Evolutionary conservation across 768 basidiomycete species (phyloP), one percentile per base, ranked within the genome.

Genomic region (Lyophyllum shimeji): DNA sequence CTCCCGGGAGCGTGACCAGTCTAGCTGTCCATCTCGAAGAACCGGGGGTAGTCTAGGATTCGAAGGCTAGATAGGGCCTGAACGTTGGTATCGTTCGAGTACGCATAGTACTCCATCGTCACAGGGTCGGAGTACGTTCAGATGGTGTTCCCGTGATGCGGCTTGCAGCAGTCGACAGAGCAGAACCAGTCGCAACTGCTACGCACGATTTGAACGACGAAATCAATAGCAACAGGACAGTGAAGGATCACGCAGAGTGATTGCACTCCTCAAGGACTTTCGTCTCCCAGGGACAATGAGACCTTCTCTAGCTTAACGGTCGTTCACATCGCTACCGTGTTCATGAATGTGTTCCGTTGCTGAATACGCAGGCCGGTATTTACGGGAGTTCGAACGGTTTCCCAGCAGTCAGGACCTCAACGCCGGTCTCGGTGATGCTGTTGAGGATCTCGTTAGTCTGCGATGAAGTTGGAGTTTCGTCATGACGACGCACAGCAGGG

Each of bases 371-470:
- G 8, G 13, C 17, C 25, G 27, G 44, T 21, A 23, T 37, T 39
- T 52, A 56, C 4, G 57, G 24, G 1, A 56, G 40, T 17, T 50
- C 49, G 24, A 54, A 58, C 27, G 55, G 55, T 55, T 57, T 56
- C 3, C 63, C 57, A 25, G 82, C 86, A 4, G 95, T 96, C 25
- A 98, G 78, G 59, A 95, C 78, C 69, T 98, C 95, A 29, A 89
- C 88, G 2, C 95, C 95, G 18, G 84, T 89, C 63, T 95, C 94
- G 25, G 95, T 97, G 64, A 98, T 87, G 51, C 95, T 97, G 66
- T 7, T 25, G 53, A 58, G 46, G 42, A 46, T 33, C 34, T 61
- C 39, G 39, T 40, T 9, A 40, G 39, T 42, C 17, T 34, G 46
- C 2, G 44, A 23, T 44, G 15, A 46, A 24, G 39, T 18, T 53